Evolutionary conservation across 2,329 filamentous ascomycete genomes (phyloP).

Genomic region (Aspergillus hiratsukae): DNA sequence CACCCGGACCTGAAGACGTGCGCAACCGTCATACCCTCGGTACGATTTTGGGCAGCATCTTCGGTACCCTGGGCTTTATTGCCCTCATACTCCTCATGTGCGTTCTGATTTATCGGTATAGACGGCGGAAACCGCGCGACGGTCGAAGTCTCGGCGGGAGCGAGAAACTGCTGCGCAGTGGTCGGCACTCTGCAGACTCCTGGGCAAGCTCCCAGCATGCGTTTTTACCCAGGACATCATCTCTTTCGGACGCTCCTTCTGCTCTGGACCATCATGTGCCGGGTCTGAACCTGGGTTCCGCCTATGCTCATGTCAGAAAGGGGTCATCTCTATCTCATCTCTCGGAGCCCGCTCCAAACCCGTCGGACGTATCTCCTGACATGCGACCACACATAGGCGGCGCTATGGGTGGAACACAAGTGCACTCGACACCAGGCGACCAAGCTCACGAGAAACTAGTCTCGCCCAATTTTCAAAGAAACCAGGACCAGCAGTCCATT

Average conservation of each 20-base stretch:
- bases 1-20: conserved; percentile 1
- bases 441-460: neutral
- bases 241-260: conserved; percentile 7
- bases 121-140: conserved; percentile 10
- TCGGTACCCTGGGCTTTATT: conserved; percentile 24
- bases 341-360: neutral
- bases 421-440: neutral
- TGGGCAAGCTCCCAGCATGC: conserved; percentile 14
- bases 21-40: conserved; percentile 8
- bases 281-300: neutral
- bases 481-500: conserved; percentile 8
- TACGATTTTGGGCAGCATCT: conserved; percentile 25
- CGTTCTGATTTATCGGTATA: conserved; percentile 20
- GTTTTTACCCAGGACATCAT: conserved; percentile 10
- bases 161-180: conserved; percentile 15
- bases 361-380: neutral
- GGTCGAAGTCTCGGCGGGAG: conserved; percentile 7
- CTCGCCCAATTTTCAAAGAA: neutral
- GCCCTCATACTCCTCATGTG: conserved; percentile 21
- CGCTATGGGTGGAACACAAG: neutral
- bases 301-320: neutral
- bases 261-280: conserved; percentile 3
- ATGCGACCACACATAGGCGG: neutral
- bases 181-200: conserved; percentile 11
- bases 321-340: neutral